Conservation (phyloP, 805 yeast genomes). For the Starmerella cellae region DNA sequence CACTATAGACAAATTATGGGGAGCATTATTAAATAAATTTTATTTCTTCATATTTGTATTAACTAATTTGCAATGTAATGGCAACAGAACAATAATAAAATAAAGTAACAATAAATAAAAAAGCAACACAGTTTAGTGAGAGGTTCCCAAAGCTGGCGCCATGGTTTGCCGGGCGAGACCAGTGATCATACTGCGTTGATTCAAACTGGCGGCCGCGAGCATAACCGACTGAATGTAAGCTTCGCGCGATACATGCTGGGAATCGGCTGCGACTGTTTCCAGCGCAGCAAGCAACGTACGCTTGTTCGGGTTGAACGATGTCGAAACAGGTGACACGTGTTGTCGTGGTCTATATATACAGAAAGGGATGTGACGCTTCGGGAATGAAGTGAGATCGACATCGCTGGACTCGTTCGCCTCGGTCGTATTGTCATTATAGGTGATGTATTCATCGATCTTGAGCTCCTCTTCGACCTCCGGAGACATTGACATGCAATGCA, state of each 20-base stretch:
- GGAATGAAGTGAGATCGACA: neutral
- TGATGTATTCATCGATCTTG: constrained; percentile 9
- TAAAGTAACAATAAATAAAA: neutral
- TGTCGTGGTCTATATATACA: constrained; percentile 4
- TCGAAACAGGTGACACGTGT: constrained; percentile 3
- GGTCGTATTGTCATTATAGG: neutral
- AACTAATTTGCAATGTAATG: neutral
- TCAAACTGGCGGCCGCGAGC: constrained; percentile 23
- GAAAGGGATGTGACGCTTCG: constrained; percentile 1
- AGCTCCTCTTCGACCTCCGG: neutral
- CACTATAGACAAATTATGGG: too few species aligned
- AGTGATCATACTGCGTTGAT: constrained; percentile 22
- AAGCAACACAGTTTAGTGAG: constrained; percentile 1
- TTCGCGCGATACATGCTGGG: constrained; percentile 12
- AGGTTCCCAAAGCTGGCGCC: constrained; percentile 16
- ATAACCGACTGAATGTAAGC: constrained; percentile 21
- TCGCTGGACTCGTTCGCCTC: neutral
- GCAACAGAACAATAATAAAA: neutral
- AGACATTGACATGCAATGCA: neutral
- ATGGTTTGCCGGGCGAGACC: constrained; percentile 27
- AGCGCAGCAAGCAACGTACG: constrained; percentile 23
- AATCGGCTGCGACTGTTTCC: constrained; percentile 20
- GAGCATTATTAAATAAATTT: too few species aligned
- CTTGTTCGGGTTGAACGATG: constrained; percentile 18
- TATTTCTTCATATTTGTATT: neutral